phyloP scores from a whole-genome alignment of 192 early-diverging fungal species.

The Cladochytrium replicatum region DNA sequence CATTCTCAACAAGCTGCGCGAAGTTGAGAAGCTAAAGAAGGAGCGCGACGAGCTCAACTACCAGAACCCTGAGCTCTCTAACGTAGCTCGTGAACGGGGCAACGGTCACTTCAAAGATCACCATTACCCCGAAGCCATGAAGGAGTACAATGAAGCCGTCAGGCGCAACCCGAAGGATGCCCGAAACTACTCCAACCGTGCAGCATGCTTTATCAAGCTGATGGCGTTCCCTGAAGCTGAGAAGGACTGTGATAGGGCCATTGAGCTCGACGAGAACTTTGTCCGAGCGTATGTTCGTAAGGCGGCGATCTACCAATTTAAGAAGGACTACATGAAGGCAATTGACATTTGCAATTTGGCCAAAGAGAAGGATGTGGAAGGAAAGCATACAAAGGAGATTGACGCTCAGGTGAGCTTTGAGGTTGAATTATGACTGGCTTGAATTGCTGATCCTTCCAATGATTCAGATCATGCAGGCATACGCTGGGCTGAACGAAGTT shows the following conservation, averaged over 20 bases:
- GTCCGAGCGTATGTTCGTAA: constrained; percentile 94
- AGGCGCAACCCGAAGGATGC: constrained; percentile 88
- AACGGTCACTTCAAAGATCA: constrained; percentile 88
- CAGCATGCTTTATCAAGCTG: constrained; percentile 90
- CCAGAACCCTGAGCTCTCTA: constrained; percentile 65
- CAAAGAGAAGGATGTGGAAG: constrained; percentile 66
- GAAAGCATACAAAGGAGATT: constrained; percentile 79
- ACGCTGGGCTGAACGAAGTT: constrained; percentile 55
- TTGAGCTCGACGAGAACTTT: constrained; percentile 76
- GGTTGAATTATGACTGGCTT: neutral
- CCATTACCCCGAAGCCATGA: constrained; percentile 76
- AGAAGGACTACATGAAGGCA: constrained; percentile 77
- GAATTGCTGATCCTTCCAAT: constrained; percentile 2
- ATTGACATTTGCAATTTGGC: constrained; percentile 75
- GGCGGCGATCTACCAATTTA: constrained; percentile 77
- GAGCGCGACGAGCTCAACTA: constrained; percentile 79
- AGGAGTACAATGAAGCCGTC: constrained; percentile 91
- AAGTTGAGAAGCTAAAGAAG: constrained; percentile 71
- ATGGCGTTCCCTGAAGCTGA: constrained; percentile 88
- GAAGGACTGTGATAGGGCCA: constrained; percentile 88
- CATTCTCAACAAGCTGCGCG: constrained; percentile 76
- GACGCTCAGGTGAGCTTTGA: constrained; percentile 40
- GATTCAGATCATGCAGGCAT: constrained; percentile 60
- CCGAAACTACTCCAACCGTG: constrained; percentile 90
- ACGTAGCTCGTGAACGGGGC: constrained; percentile 86